These are phyloP conservation scores for Ogataea ramenticola DNA, from an alignment of 805 yeast genomes.

Conservation along the genomic window DNA sequence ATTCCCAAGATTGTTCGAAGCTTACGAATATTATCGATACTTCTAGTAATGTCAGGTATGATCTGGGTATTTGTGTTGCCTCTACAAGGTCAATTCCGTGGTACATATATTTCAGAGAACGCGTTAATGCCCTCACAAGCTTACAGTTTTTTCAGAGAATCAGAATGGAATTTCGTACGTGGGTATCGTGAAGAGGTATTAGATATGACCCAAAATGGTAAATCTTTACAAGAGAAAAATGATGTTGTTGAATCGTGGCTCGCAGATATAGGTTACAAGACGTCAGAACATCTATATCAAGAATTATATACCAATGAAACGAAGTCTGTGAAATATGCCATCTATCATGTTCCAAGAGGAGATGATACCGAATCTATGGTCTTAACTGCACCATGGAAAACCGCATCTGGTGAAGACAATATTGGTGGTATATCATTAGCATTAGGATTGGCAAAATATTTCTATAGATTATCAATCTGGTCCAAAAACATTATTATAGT, in stretches of 20 bases:
- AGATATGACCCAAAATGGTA: not conserved
- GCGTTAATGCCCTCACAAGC: conserved; percentile 98
- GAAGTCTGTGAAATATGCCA: conserved; percentile 49
- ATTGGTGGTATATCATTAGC: conserved; percentile 75
- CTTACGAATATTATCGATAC: conserved; percentile 36
- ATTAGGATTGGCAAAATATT: conserved; percentile 69
- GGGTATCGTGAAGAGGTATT: conserved; percentile 66
- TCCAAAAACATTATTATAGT: conserved; percentile 88
- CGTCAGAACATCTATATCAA: conserved; percentile 32
- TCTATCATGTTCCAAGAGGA: conserved; percentile 88
- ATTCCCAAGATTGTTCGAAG: conserved; percentile 36
- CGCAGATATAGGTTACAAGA: conserved; percentile 62
- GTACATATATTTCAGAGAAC: conserved; percentile 87
- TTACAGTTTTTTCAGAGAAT: conserved; percentile 81
- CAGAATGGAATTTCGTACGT: conserved; percentile 87
- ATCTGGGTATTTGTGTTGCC: conserved; percentile 64
- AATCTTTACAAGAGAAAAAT: conserved; percentile 32
- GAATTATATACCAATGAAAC: conserved; percentile 13
- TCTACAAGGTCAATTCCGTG: conserved; percentile 70
- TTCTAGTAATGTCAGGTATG: conserved; percentile 40
- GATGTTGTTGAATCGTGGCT: conserved; percentile 50
- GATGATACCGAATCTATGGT: conserved; percentile 96
- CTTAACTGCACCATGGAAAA: conserved; percentile 80
- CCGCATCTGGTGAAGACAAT: conserved; percentile 57
- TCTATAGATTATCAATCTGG: conserved; percentile 87